Percentiles rank a stretch among this genome's conserved stretches.
phyloP scores from a whole-genome alignment of 306 rosid species.

The Vigna mungo region DNA sequence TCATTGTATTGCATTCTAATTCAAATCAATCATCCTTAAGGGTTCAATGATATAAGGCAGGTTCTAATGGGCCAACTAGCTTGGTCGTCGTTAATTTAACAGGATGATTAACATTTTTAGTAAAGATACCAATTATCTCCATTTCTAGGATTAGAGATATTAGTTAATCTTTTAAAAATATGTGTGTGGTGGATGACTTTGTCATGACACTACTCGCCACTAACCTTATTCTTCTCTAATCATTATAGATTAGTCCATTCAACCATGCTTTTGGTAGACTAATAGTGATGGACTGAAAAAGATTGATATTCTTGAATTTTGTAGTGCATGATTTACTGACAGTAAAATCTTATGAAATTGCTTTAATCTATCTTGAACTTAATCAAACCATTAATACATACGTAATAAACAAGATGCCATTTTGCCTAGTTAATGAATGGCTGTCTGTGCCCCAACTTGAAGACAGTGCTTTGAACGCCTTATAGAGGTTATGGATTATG shows the following conservation, averaged over 20 bases:
- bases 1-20: conserved; percentile 5
- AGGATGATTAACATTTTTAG: too few relatives aligned
- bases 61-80: not conserved
- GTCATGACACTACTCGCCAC: too few relatives aligned
- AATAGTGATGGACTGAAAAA: not conserved
- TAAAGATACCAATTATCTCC: too few relatives aligned
- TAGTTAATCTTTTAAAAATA: too few relatives aligned
- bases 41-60: not conserved
- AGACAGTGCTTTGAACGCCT: not conserved
- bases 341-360: conserved; percentile 10
- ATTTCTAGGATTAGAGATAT: too few relatives aligned
- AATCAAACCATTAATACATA: not conserved
- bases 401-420: not conserved
- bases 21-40: conserved; percentile 33
- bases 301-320: conserved; percentile 14
- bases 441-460: not conserved
- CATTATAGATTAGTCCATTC: too few relatives aligned
- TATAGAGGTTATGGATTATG: not conserved
- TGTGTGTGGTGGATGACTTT: too few relatives aligned
- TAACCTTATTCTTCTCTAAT: too few relatives aligned
- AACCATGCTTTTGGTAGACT: too few relatives aligned
- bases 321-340: conserved; percentile 20
- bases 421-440: not conserved
- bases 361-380: conserved; percentile 14
- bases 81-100: too few relatives aligned